phyloP scores from a whole-genome alignment of 2,329 filamentous ascomycete species.

The Fusarium nanum region DNA sequence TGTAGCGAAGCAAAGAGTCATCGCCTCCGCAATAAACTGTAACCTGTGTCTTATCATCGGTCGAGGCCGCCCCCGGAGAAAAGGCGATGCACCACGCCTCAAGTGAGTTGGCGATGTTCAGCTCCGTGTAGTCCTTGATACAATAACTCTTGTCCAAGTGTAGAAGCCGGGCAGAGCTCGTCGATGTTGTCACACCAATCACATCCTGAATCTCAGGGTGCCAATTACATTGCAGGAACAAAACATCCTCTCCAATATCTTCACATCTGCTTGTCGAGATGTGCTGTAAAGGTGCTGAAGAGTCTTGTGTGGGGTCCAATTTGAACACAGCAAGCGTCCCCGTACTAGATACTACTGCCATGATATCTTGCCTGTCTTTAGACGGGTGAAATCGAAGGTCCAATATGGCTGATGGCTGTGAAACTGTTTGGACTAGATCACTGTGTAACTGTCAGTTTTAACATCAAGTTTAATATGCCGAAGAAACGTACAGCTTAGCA shows the following conservation, averaged over 20 bases:
- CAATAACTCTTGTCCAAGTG: conserved; percentile 58
- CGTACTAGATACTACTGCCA: conserved; percentile 83
- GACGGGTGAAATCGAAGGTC: conserved; percentile 83
- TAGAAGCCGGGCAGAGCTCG: conserved; percentile 71
- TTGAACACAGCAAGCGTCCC: conserved; percentile 75
- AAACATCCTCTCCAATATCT: conserved; percentile 65
- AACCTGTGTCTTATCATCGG: conserved; percentile 45
- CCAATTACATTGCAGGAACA: conserved; percentile 82
- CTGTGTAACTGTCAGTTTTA: conserved; percentile 52
- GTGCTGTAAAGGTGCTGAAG: conserved; percentile 52
- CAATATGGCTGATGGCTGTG: conserved; percentile 79
- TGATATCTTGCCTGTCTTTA: conserved; percentile 58
- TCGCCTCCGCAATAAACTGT: conserved; percentile 79
- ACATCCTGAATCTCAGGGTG: conserved; percentile 66
- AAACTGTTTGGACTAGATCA: conserved; percentile 66
- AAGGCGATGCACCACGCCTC: conserved; percentile 83
- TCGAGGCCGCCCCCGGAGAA: conserved; percentile 49
- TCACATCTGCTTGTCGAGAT: conserved; percentile 59
- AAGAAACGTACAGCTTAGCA: conserved; percentile 64
- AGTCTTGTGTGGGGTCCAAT: conserved; percentile 56
- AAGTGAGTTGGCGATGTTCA: conserved; percentile 64
- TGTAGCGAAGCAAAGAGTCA: conserved; percentile 71
- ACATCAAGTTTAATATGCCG: neutral
- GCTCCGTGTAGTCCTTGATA: conserved; percentile 48
- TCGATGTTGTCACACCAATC: conserved; percentile 78